These are phyloP conservation scores for Ormosia semicastrata DNA, from an alignment of 306 rosid genomes.

Conservation along the genomic window DNA sequence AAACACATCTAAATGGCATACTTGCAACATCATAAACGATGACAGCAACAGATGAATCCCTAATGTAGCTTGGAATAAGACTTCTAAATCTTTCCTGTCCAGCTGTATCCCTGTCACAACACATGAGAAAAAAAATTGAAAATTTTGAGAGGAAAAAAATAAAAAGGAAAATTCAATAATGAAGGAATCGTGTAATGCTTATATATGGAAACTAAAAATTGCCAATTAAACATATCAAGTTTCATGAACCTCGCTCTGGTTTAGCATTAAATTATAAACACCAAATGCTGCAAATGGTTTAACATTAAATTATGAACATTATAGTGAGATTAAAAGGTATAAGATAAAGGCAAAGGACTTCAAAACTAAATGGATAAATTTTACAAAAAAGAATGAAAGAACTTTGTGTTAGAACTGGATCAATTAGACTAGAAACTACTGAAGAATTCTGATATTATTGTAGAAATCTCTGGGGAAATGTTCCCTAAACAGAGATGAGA, in stretches of 20 bases:
- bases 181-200: background rate
- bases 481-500: too few species aligned
- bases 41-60: conserved; percentile 70
- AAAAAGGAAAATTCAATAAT: background rate
- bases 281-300: conserved; percentile 11
- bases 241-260: background rate
- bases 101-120: conserved; percentile 56
- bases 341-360: background rate
- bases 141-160: background rate
- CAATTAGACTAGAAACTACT: too few species aligned
- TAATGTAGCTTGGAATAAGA: conserved; percentile 67
- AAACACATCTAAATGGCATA: conserved; percentile 32
- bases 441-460: too few species aligned
- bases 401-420: too few species aligned
- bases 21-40: conserved; percentile 62
- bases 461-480: too few species aligned
- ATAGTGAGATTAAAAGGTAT: background rate
- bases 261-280: background rate
- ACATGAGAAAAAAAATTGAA: conserved; percentile 1
- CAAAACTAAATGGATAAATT: background rate
- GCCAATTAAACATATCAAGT: background rate
- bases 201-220: background rate
- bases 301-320: background rate
- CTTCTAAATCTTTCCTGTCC: conserved; percentile 72
- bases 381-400: background rate